Conservation (phyloP, 495 filamentous ascomycete genomes). For the Trichoderma orchidacearum region DNA sequence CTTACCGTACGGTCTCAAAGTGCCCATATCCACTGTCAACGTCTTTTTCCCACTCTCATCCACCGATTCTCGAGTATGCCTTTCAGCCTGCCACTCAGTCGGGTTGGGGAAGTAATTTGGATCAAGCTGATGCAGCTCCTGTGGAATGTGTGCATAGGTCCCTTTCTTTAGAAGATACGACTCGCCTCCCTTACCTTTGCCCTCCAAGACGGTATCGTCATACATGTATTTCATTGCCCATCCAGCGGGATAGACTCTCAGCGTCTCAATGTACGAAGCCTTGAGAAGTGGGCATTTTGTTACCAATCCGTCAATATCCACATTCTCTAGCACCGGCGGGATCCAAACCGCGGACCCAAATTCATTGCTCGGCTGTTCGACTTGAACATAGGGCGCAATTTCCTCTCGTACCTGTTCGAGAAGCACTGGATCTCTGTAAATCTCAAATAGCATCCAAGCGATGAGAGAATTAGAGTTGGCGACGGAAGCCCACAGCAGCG, state of each 20-base stretch:
- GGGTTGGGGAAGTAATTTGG: not conserved
- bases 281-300: not conserved
- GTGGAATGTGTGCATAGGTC: not conserved
- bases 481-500: not conserved
- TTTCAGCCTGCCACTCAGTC: not conserved
- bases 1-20: not conserved
- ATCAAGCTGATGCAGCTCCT: conserved; percentile 1
- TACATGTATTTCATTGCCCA: conserved; percentile 2
- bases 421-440: not conserved
- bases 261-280: not conserved
- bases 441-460: not conserved
- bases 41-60: not conserved
- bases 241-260: not conserved
- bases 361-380: not conserved
- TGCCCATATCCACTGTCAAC: not conserved
- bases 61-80: not conserved
- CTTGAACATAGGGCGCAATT: conserved; percentile 1
- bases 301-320: not conserved
- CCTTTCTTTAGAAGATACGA: not conserved
- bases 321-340: not conserved
- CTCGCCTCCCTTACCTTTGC: not conserved
- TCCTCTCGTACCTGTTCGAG: conserved; percentile 1
- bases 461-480: not conserved
- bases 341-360: not conserved
- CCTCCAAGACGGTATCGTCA: not conserved